Base-by-base conservation (phyloP, 345 rosid species). In the Sapria himalayana region DNA sequence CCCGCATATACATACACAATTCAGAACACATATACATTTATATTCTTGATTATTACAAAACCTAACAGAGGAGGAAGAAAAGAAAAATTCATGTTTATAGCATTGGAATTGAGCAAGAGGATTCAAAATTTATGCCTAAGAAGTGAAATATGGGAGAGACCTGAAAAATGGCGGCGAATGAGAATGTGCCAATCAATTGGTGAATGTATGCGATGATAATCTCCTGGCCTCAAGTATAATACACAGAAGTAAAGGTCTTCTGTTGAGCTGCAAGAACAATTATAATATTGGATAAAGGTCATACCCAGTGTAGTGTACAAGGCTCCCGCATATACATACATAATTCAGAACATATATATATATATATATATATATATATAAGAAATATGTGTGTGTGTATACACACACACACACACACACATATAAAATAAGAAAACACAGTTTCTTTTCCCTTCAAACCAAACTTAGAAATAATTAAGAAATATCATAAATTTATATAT, bases 171-270 rank as follows among this genome's bases (percentile, higher is more conserved):
- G 7, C 94, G 73, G 43, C 91, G 85, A 54, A 56, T 69, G 56
- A 70, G 66, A 53, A 76, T 61, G 62, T 69, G 78, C 98, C 98
- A 89, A 58, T 78, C 74, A 60, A 48, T 76, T 3, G 98, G 94
- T 42, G 98, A 78, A 68, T 89, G 94, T 60, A 89, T 45, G 12
- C 78, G 85, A 65, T 89, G 98, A 59, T 79, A 89, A 44, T 82
- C 85, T 43, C 98, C 98, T 42, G 77, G 94, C 50, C 51, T 74
- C 58, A 89, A 65, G 69, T 89, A 89, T 59, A 89, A 70, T 33
- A 89, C 98, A 49, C 94, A 89, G 63, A 78, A 89, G 63, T 76
- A 82, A 31, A 89, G 85, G 62, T 94, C 91, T 54, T 66, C 78
- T 68, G 61, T 51, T 19, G 94, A 76, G 62, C 91, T 81, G 78